Percentiles rank a stretch among this genome's conserved stretches.
These are phyloP conservation scores for Fagopyrum tataricum DNA, from an alignment of 148 eudicot genomes.

Conservation along the genomic window DNA sequence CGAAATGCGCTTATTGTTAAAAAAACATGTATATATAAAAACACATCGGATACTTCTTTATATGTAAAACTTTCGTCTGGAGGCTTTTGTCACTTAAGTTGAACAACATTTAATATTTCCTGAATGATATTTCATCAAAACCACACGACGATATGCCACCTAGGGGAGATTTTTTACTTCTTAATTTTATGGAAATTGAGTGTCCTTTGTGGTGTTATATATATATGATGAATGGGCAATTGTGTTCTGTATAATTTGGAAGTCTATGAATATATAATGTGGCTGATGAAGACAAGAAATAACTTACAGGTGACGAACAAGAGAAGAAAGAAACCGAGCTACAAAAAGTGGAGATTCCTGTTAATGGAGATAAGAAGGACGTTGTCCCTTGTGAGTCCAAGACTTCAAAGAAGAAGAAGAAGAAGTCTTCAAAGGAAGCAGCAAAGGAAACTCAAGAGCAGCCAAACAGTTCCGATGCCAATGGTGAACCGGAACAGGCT, in stretches of 20 bases:
- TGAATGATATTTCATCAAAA: too few relatives aligned
- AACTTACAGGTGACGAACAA: constrained; percentile 30
- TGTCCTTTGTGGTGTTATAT: not conserved
- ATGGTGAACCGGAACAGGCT: constrained; percentile 26
- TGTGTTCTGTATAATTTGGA: too few relatives aligned
- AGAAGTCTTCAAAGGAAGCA: constrained; percentile 64
- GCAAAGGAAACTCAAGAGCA: constrained; percentile 55
- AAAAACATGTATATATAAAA: too few relatives aligned
- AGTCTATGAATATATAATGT: not conserved
- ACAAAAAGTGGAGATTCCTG: constrained; percentile 32
- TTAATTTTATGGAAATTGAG: not conserved
- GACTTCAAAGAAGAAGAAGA: constrained; percentile 65
- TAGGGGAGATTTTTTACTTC: too few relatives aligned
- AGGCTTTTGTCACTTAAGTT: too few relatives aligned
- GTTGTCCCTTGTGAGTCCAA: constrained; percentile 50
- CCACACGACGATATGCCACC: too few relatives aligned
- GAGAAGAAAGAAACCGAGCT: constrained; percentile 22
- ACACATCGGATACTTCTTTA: too few relatives aligned
- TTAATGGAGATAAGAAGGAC: constrained; percentile 48
- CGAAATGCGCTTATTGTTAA: too few relatives aligned
- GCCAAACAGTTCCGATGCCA: constrained; percentile 32
- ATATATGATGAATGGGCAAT: not conserved
- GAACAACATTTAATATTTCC: too few relatives aligned
- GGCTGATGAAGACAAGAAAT: not conserved
- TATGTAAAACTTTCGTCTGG: too few relatives aligned